These are phyloP conservation scores for Biscogniauxia mediterranea DNA, from an alignment of 2,329 filamentous ascomycete genomes.

Conservation along the genomic window DNA sequence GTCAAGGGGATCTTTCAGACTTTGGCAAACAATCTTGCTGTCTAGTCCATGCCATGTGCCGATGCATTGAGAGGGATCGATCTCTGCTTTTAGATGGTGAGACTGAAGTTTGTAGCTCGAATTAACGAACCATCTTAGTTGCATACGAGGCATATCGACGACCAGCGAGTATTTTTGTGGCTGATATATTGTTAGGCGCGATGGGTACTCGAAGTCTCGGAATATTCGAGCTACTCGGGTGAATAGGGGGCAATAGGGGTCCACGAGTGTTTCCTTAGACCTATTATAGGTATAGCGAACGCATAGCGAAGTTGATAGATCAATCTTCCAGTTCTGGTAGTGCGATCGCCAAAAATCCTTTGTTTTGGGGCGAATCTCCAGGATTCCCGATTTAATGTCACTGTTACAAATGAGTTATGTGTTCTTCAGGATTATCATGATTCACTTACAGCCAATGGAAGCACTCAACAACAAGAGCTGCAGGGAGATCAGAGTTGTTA, in stretches of 20 bases:
- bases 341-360: slow-evolving; percentile 27
- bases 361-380: slow-evolving; percentile 52
- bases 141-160: slow-evolving; percentile 51
- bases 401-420: slow-evolving; percentile 4
- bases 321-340: slow-evolving; percentile 35
- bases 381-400: slow-evolving; percentile 28
- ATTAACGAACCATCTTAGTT: slow-evolving; percentile 55
- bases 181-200: slow-evolving; percentile 47
- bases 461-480: slow-evolving; percentile 47
- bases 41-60: slow-evolving; percentile 51
- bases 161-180: slow-evolving; percentile 32
- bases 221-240: slow-evolving; percentile 44
- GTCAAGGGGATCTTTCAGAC: slow-evolving; percentile 36
- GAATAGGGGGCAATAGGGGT: slow-evolving; percentile 45
- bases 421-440: neutral
- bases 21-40: slow-evolving; percentile 57
- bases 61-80: slow-evolving; percentile 51
- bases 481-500: slow-evolving; percentile 47
- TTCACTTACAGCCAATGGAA: slow-evolving; percentile 58
- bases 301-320: slow-evolving; percentile 25
- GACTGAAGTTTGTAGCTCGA: slow-evolving; percentile 41
- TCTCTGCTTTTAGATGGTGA: slow-evolving; percentile 45
- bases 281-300: slow-evolving; percentile 5
- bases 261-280: slow-evolving; percentile 39
- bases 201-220: slow-evolving; percentile 44